These are phyloP conservation scores for Salix udensis DNA, from an alignment of 345 rosid genomes.

Conservation along the genomic window DNA sequence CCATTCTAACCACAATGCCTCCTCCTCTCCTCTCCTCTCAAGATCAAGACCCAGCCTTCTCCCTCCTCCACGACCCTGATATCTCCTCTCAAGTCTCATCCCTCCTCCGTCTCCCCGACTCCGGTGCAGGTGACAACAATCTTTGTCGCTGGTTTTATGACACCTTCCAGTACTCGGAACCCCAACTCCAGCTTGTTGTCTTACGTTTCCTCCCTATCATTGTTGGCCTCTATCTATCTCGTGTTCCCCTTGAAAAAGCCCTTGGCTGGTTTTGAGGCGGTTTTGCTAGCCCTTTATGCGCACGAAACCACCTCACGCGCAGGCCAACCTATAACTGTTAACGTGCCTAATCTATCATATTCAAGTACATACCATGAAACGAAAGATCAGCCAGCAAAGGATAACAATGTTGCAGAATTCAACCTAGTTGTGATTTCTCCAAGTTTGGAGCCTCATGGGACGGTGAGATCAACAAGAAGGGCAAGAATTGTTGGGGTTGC, in stretches of 20 bases:
- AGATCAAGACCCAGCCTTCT: conserved; percentile 26
- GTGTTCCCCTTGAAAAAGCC: conserved; percentile 55
- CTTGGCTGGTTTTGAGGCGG: conserved; percentile 81
- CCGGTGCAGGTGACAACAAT: conserved; percentile 75
- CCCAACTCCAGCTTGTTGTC: conserved; percentile 65
- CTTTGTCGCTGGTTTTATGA: conserved; percentile 94
- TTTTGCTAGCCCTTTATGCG: conserved; percentile 69
- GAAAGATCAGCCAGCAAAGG: conserved; percentile 14
- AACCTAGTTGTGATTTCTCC: conserved; percentile 70
- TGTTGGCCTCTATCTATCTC: conserved; percentile 74
- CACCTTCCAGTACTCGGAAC: conserved; percentile 62
- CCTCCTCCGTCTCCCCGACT: conserved; percentile 59
- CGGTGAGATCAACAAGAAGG: conserved; percentile 61
- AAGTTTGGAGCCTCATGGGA: conserved; percentile 71
- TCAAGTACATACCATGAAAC: conserved; percentile 76
- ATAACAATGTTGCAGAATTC: conserved; percentile 45
- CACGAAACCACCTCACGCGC: conserved; percentile 59
- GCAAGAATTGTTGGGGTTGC: conserved; percentile 76
- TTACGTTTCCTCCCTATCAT: conserved; percentile 64
- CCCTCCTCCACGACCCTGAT: conserved; percentile 54
- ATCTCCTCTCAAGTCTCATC: conserved; percentile 57
- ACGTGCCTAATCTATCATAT: conserved; percentile 65
- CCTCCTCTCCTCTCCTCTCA: conserved; percentile 28
- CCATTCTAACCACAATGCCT: conserved; percentile 43
- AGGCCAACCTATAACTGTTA: conserved; percentile 60